Conservation (phyloP, 2,329 filamentous ascomycete genomes). For the Nothophaeocryptopus gaeumannii region DNA sequence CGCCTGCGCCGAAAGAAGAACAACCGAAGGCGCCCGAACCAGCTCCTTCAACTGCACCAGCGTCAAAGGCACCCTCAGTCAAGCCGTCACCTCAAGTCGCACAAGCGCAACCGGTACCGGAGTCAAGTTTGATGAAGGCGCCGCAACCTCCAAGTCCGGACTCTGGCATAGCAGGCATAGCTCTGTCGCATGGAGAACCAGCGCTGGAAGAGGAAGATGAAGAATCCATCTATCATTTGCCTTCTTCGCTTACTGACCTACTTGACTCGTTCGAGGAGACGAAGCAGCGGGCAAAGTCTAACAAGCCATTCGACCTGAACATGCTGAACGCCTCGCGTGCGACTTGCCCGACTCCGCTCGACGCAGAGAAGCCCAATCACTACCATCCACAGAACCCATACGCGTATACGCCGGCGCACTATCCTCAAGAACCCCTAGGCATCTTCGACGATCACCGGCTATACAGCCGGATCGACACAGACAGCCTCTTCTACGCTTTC, state of each 20-base stretch:
- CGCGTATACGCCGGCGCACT: slow-evolving; percentile 71
- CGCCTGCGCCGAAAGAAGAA: slow-evolving; percentile 27
- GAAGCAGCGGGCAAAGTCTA: slow-evolving; percentile 64
- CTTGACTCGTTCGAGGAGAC: slow-evolving; percentile 86
- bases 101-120: slow-evolving; percentile 37
- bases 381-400: slow-evolving; percentile 82
- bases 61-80: slow-evolving; percentile 26
- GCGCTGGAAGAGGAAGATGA: slow-evolving; percentile 48
- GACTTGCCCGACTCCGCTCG: slow-evolving; percentile 69
- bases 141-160: slow-evolving; percentile 35
- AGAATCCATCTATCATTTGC: slow-evolving; percentile 87
- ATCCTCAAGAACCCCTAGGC: slow-evolving; percentile 85
- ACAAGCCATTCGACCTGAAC: slow-evolving; percentile 63
- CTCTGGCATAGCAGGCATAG: slow-evolving; percentile 34
- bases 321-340: slow-evolving; percentile 74
- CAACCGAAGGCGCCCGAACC: slow-evolving; percentile 26
- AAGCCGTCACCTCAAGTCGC: slow-evolving; percentile 38
- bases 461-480: slow-evolving; percentile 86
- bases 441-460: slow-evolving; percentile 89
- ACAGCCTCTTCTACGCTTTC: slow-evolving; percentile 97
- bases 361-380: slow-evolving; percentile 77
- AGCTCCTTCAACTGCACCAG: slow-evolving; percentile 16
- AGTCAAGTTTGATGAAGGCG: slow-evolving; percentile 17
- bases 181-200: slow-evolving; percentile 52
- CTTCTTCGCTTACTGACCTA: slow-evolving; percentile 81